A percentile compares a stretch with the other conserved stretches of the same genome.
These are phyloP conservation scores for Talinum fruticosum DNA, from an alignment of 148 eudicot genomes.

Conservation along the genomic window DNA sequence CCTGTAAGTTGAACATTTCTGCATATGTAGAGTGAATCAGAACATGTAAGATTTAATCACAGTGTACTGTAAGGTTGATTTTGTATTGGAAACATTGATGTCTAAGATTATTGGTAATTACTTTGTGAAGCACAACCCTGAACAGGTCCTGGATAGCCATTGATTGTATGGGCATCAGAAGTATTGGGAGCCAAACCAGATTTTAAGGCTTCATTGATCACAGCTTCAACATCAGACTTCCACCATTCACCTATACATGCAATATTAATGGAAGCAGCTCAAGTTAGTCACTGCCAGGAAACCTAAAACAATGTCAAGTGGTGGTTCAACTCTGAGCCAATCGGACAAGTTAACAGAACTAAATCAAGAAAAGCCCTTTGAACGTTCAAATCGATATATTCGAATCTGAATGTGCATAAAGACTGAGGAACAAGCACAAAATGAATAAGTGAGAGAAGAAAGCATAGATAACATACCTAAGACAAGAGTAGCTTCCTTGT, in stretches of 20 bases:
- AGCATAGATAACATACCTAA: conserved; percentile 22
- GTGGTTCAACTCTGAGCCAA: too few species aligned
- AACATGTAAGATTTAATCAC: neutral
- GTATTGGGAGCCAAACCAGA: conserved; percentile 46
- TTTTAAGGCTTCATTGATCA: conserved; percentile 36
- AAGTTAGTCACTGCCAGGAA: too few species aligned
- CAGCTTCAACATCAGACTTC: conserved; percentile 58
- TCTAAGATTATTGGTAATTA: neutral
- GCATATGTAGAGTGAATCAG: neutral
- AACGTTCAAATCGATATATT: too few species aligned
- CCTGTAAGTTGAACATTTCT: conserved; percentile 36
- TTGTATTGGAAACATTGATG: neutral
- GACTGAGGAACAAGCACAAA: too few species aligned
- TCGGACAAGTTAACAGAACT: too few species aligned
- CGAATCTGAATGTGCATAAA: too few species aligned
- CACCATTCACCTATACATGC: conserved; percentile 53
- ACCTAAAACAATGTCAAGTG: too few species aligned
- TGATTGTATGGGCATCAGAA: conserved; percentile 54
- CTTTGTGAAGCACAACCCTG: conserved; percentile 33
- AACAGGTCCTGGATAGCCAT: conserved; percentile 43
- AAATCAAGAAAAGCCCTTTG: too few species aligned
- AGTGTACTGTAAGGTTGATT: neutral
- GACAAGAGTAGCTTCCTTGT: conserved; percentile 30
- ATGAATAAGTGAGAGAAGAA: too few species aligned
- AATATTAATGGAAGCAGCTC: neutral